Conservation (phyloP, 2,329 filamentous ascomycete genomes). For the Talaromyces albobiverticillius region DNA sequence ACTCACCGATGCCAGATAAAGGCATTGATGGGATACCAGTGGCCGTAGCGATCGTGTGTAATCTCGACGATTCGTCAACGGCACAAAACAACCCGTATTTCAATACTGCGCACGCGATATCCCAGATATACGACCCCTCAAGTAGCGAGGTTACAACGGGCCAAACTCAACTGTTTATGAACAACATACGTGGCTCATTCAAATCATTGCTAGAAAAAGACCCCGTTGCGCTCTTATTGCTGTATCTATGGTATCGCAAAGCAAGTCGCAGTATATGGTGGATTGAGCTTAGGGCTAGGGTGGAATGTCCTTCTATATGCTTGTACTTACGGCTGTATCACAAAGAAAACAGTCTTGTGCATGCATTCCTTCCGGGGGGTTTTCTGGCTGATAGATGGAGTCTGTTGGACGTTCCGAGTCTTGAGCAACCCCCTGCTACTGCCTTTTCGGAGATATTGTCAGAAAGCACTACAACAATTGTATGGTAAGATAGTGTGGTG, state of each 20-base stretch:
- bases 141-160: conserved; percentile 19
- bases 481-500: too few relatives aligned
- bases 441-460: too few relatives aligned
- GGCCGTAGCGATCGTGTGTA: conserved; percentile 23
- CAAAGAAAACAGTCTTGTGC: conserved; percentile 21
- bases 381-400: conserved; percentile 17
- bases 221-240: conserved; percentile 37
- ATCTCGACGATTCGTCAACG: conserved; percentile 30
- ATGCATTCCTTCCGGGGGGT: conserved; percentile 30
- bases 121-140: conserved; percentile 26
- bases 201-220: conserved; percentile 34
- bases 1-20: conserved; percentile 27
- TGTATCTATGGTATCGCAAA: conserved; percentile 46
- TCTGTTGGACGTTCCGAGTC: too few relatives aligned
- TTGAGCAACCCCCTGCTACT: too few relatives aligned
- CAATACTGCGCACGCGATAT: conserved; percentile 35
- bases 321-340: conserved; percentile 36
- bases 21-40: conserved; percentile 23
- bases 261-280: conserved; percentile 43
- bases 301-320: conserved; percentile 45
- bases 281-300: conserved; percentile 40
- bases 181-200: conserved; percentile 34
- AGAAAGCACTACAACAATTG: too few relatives aligned
- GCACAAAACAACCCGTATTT: conserved; percentile 38
- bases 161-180: conserved; percentile 32